phyloP scores from a whole-genome alignment of 2,329 filamentous ascomycete genomes.

The Fragosphaeria purpurea region DNA sequence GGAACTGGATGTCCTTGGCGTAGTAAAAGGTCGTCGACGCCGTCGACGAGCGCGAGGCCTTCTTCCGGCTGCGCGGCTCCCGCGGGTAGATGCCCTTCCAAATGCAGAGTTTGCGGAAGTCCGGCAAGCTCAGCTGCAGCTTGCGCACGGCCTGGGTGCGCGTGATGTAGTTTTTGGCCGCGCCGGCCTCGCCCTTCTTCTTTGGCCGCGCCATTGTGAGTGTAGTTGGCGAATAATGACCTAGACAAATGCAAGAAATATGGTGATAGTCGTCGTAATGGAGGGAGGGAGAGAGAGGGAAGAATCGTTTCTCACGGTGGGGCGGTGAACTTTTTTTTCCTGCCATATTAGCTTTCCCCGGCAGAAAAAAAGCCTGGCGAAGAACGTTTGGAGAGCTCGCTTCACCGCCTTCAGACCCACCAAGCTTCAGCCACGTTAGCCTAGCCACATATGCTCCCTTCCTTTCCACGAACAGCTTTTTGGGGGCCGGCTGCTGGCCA shows the following conservation, averaged over 20 bases:
- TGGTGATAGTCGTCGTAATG: neutral
- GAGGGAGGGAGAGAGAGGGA: neutral
- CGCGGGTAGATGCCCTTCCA: constrained; percentile 99
- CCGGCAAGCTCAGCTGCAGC: constrained; percentile 90
- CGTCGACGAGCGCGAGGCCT: constrained; percentile 84
- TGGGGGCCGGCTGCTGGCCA: neutral
- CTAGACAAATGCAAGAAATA: too few relatives aligned
- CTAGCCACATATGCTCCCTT: too few relatives aligned
- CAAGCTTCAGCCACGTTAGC: neutral
- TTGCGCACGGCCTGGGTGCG: constrained; percentile 95
- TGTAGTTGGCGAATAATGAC: neutral
- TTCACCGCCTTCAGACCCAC: too few relatives aligned
- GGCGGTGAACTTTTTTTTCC: constrained; percentile 16
- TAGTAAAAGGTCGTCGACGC: constrained; percentile 87
- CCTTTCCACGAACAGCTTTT: too few relatives aligned
- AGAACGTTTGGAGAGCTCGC: too few relatives aligned
- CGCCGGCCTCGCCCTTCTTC: constrained; percentile 86
- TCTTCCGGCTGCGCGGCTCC: constrained; percentile 94
- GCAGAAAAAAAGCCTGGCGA: too few relatives aligned
- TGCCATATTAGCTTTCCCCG: too few relatives aligned
- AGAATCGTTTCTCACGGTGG: neutral
- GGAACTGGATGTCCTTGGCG: constrained; percentile 94
- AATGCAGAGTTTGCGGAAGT: constrained; percentile 97
- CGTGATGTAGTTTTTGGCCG: constrained; percentile 97
- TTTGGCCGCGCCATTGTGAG: constrained; percentile 63